Evolutionary conservation across 2,329 filamentous ascomycete genomes (phyloP).

Genomic region (Nemania abortiva): DNA sequence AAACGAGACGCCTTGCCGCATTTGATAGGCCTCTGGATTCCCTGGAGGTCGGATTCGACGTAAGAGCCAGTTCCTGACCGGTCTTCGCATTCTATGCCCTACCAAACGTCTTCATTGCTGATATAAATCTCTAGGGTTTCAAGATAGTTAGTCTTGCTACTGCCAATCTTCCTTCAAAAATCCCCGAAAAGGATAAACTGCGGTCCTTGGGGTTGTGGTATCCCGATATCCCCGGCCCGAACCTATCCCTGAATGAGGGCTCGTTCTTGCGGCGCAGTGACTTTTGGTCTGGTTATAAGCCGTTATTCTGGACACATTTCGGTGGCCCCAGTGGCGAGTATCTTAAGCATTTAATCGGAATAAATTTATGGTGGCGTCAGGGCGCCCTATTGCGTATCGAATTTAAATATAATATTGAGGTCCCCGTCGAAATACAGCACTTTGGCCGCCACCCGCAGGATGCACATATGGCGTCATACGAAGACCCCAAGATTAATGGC

Average conservation of each 20-base stretch:
- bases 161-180: not conserved
- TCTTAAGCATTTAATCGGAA: conserved; percentile 1
- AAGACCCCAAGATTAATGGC: too few species aligned
- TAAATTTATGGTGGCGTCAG: not conserved
- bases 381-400: too few species aligned
- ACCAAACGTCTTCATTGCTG: not conserved
- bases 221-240: not conserved
- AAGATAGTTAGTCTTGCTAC: conserved; percentile 10
- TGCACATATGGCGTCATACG: too few species aligned
- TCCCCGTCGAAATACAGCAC: too few species aligned
- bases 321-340: conserved; percentile 9
- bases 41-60: conserved; percentile 3
- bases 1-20: conserved; percentile 4
- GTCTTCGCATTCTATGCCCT: not conserved
- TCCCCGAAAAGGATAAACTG: not conserved
- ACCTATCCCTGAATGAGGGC: conserved; percentile 8
- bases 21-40: conserved; percentile 3
- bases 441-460: too few species aligned
- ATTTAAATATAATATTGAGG: too few species aligned
- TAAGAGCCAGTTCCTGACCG: not conserved
- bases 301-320: conserved; percentile 1
- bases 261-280: not conserved
- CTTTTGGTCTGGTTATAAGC: not conserved
- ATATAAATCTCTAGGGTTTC: conserved; percentile 4
- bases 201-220: conserved; percentile 6